phyloP scores from a whole-genome alignment of 129 eudicot genomes.

The Artemisia tridentata region DNA sequence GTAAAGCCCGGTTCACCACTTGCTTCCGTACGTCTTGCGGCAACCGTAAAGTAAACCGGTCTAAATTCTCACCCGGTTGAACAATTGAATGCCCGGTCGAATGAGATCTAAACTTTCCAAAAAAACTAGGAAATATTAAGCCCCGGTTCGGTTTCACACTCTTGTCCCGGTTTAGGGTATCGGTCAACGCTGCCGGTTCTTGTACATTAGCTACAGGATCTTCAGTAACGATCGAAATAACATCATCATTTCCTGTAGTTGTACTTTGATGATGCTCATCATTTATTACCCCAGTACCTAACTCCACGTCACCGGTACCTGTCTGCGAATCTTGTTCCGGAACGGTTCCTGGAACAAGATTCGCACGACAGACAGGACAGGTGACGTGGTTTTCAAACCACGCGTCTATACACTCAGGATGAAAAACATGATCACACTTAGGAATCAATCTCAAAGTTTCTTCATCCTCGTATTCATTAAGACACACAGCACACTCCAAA shows the following conservation, averaged over 20 bases:
- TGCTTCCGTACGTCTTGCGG: constrained; percentile 46
- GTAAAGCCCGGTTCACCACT: constrained; percentile 39
- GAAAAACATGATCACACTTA: constrained; percentile 55
- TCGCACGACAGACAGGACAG: constrained; percentile 63
- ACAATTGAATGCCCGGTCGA: constrained; percentile 55
- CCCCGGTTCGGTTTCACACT: constrained; percentile 25
- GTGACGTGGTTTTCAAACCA: constrained; percentile 59
- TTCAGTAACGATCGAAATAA: background rate
- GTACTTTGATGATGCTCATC: background rate
- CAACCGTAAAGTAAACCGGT: constrained; percentile 57
- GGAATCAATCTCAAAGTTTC: constrained; percentile 49
- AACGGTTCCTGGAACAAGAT: constrained; percentile 27
- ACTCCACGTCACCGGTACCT: background rate
- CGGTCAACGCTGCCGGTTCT: constrained; percentile 2
- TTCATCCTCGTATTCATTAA: constrained; percentile 52
- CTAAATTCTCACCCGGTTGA: constrained; percentile 43
- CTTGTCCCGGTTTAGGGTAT: constrained; percentile 19
- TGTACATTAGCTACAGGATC: constrained; percentile 10
- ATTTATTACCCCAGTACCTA: constrained; percentile 1
- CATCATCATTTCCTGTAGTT: background rate
- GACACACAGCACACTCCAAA: constrained; percentile 59
- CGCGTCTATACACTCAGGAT: constrained; percentile 50
- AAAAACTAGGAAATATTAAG: constrained; percentile 7
- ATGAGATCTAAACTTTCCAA: constrained; percentile 43
- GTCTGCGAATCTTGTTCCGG: background rate